Percentiles rank a stretch among this genome's conserved stretches.
Evolutionary conservation across 2,329 filamentous ascomycete species (phyloP).

Genomic region (Elsinoe australis): DNA sequence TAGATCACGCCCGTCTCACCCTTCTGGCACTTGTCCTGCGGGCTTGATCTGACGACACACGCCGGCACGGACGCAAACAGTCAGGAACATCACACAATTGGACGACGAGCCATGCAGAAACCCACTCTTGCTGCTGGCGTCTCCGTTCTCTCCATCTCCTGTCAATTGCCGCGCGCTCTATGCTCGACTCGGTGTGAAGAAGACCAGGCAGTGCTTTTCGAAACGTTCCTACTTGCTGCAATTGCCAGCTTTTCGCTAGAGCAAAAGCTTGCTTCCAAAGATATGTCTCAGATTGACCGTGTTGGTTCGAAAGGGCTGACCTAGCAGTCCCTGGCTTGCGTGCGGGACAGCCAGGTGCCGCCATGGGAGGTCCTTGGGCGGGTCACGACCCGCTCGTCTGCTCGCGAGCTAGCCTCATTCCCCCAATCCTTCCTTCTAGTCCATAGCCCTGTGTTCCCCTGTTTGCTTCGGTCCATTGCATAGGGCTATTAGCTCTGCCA

Average conservation of each 20-base stretch:
- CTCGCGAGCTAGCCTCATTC: constrained; percentile 1
- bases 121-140: neutral
- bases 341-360: no score
- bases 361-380: neutral
- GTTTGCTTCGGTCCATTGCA: neutral
- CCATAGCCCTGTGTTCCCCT: constrained; percentile 12
- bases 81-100: neutral
- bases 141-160: neutral
- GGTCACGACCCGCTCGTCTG: neutral
- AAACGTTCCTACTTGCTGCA: no score
- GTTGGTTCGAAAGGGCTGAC: no score
- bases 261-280: no score
- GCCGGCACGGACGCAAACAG: neutral
- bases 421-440: constrained; percentile 1
- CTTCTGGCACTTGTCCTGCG: constrained; percentile 2
- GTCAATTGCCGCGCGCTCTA: constrained; percentile 1
- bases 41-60: constrained; percentile 11
- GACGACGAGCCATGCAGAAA: neutral
- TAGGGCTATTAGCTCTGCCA: constrained; percentile 9
- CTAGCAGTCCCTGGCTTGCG: no score
- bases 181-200: constrained; percentile 1
- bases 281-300: no score
- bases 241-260: no score
- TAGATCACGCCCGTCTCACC: constrained; percentile 12
- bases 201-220: neutral